Conservation (phyloP, 805 yeast species). For the Saccharomycopsis sp. region DNA sequence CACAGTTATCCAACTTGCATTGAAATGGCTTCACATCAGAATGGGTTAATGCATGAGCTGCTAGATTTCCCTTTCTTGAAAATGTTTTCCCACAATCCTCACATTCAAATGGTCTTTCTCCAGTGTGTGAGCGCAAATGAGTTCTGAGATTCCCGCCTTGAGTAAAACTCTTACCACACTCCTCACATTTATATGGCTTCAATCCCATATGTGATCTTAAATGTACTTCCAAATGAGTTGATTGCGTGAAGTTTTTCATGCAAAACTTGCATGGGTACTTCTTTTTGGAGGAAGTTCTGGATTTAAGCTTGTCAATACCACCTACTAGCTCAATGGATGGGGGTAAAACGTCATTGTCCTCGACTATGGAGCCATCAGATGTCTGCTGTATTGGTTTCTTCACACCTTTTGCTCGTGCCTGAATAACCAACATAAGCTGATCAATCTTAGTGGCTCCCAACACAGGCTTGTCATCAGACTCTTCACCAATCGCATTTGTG, state of each 20-base stretch:
- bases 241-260: conserved; percentile 70
- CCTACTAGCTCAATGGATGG: conserved; percentile 63
- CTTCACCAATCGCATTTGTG: no score
- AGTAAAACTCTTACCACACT: conserved; percentile 73
- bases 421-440: conserved; percentile 82
- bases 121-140: conserved; percentile 79
- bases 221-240: conserved; percentile 89
- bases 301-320: conserved; percentile 61
- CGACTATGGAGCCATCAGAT: conserved; percentile 61
- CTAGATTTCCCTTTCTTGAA: conserved; percentile 85
- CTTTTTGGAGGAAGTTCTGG: conserved; percentile 30
- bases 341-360: conserved; percentile 43
- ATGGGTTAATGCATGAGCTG: conserved; percentile 81
- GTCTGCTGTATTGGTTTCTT: conserved; percentile 55
- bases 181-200: conserved; percentile 73
- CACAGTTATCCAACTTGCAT: conserved; percentile 75
- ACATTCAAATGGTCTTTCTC: conserved; percentile 85
- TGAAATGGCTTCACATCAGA: conserved; percentile 67
- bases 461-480: conserved; percentile 59
- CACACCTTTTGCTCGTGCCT: conserved; percentile 74
- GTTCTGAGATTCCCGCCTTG: conserved; percentile 88
- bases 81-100: conserved; percentile 66
- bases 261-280: conserved; percentile 71
- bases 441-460: conserved; percentile 87
- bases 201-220: conserved; percentile 79